Evolutionary conservation across 2,329 filamentous ascomycete species (phyloP), one percentile per base, ranked within the genome.

Genomic region (Paecilomyces dactylethromorphus): DNA sequence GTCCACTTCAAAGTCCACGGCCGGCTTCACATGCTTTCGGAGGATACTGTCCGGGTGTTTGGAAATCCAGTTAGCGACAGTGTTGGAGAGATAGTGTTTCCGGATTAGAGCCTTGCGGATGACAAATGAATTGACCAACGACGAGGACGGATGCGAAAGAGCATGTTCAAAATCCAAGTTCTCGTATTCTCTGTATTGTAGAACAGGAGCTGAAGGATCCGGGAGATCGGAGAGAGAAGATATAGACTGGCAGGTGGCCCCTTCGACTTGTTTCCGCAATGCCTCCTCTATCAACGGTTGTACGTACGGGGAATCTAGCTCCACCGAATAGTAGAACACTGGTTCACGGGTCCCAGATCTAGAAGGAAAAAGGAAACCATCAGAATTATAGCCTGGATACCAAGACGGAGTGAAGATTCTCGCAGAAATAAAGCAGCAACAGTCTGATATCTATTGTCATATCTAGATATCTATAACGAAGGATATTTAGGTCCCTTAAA

Each of bases 71-170:
- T 90, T 88, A 53, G 89, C 84, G 22, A 96, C 84, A 0, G 92
- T 97, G 21, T 87, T 85, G 3, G 89, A 88, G 2, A 99, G 83
- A 71, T 94, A 97, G 73, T 99, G 94, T 75, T 99, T 99, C 60
- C 94, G 86, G 67, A 97, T 97, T 21, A 99, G 81, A 0, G 94
- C 94, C 79, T 97, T 97, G 68, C 94, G 89, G 71, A 97, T 95
- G 70, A 97, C 84, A 75, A 97, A 97, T 69, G 91, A 90, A 75
- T 97, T 97, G 65, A 90, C 82, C 1, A 96, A 79, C 11, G 83
- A 85, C 0, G 84, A 85, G 0, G 75, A 71, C 0, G 88, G 76
- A 65, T 91, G 80, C 1, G 79, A 73, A 59, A 89, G 80, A 18
- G 89, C 83, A 67, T 88, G 85, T 57, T 90, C 87, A 72, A 96